These are phyloP conservation scores for Hypocreales sp. DNA, from an alignment of 2,329 filamentous ascomycete genomes.

Conservation along the genomic window DNA sequence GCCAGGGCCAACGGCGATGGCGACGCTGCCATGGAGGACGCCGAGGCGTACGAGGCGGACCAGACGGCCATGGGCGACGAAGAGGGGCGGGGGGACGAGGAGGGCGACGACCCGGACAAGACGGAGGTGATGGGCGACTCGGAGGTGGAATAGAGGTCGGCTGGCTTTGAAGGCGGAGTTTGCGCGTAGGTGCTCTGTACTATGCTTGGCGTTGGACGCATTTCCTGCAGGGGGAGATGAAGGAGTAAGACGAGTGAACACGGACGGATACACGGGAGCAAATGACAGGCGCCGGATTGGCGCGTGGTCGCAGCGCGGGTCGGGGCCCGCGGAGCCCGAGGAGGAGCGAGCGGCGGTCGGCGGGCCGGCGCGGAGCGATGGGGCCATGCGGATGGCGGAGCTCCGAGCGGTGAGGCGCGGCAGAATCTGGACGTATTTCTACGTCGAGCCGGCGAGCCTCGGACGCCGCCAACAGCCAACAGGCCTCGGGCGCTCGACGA, in stretches of 20 bases:
- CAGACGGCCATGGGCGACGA: conserved; percentile 20
- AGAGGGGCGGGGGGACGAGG: conserved; percentile 29
- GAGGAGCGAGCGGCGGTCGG: no score
- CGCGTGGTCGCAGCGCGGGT: no score
- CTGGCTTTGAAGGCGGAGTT: background rate
- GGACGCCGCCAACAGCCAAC: no score
- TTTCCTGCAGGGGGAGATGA: no score
- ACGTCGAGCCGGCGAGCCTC: no score
- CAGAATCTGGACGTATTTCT: conserved; percentile 6
- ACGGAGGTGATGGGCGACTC: conserved; percentile 22
- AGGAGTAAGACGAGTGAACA: no score
- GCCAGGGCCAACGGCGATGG: conserved; percentile 10
- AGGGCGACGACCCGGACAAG: conserved; percentile 25
- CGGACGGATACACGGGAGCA: no score
- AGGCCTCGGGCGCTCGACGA: background rate
- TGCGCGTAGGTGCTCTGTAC: no score
- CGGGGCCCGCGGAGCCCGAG: no score
- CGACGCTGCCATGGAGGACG: conserved; percentile 31
- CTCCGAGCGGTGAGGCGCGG: conserved; percentile 13
- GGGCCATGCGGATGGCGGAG: conserved; percentile 9
- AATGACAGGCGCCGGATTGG: no score
- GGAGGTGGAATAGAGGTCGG: conserved; percentile 13
- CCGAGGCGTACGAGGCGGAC: conserved; percentile 33
- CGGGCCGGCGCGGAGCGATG: no score
- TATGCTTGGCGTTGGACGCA: no score